Evolutionary conservation across 495 filamentous ascomycete species (phyloP).

Genomic region (Xylaria nigripes): DNA sequence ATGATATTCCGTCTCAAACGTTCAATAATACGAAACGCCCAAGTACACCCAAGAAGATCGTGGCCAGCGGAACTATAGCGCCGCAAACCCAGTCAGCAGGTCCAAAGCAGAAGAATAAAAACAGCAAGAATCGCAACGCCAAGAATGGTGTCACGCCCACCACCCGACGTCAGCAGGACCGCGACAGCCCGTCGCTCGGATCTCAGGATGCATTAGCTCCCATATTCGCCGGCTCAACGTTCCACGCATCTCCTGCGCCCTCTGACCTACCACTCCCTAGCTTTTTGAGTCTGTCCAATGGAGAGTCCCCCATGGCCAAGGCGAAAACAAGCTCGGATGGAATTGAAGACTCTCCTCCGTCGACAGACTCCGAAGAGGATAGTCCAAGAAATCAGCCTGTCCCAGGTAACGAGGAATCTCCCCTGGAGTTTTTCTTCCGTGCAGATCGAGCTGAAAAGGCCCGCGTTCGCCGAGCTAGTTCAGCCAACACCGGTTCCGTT

Average conservation of each 20-base stretch:
- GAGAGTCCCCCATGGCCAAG: constrained; percentile 47
- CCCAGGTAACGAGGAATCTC: constrained; percentile 52
- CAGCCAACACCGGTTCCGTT: constrained; percentile 22
- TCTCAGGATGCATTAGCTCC: constrained; percentile 37
- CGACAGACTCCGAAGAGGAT: constrained; percentile 36
- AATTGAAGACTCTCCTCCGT: constrained; percentile 28
- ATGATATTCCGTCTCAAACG: constrained; percentile 31
- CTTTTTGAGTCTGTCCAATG: constrained; percentile 77
- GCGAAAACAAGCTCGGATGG: constrained; percentile 14
- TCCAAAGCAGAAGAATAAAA: constrained; percentile 26
- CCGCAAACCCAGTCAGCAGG: constrained; percentile 29
- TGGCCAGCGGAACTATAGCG: constrained; percentile 16
- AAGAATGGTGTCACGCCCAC: constrained; percentile 31
- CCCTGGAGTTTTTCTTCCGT: constrained; percentile 81
- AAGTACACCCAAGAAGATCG: constrained; percentile 31
- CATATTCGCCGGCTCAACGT: constrained; percentile 87
- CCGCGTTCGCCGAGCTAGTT: constrained; percentile 44
- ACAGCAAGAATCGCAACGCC: constrained; percentile 22
- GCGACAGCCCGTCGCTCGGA: constrained; percentile 25
- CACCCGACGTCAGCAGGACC: constrained; percentile 26
- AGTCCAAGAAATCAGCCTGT: constrained; percentile 28
- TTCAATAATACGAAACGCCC: constrained; percentile 17
- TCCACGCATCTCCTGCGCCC: constrained; percentile 89
- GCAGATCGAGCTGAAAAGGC: constrained; percentile 73
- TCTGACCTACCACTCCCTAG: constrained; percentile 89